These are phyloP conservation scores for Fusarium sacchari DNA, from an alignment of 2,329 filamentous ascomycete genomes.

Conservation along the genomic window DNA sequence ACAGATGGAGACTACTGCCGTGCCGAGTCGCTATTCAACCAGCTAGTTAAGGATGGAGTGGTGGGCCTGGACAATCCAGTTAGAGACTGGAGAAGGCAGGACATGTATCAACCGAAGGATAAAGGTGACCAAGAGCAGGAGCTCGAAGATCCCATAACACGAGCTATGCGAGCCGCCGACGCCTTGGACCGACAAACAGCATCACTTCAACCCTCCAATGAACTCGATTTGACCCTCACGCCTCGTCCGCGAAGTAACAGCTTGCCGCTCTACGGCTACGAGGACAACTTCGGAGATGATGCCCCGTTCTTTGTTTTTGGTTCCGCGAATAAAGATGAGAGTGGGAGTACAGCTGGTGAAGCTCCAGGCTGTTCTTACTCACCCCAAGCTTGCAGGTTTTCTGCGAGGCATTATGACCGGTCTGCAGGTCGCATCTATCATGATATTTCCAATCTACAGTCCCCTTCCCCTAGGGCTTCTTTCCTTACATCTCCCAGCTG, in stretches of 20 bases:
- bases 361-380: slow-evolving; percentile 19
- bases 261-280: slow-evolving; percentile 58
- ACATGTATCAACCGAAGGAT: slow-evolving; percentile 32
- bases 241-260: slow-evolving; percentile 60
- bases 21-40: slow-evolving; percentile 62
- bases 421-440: slow-evolving; percentile 36
- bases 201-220: slow-evolving; percentile 60
- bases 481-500: slow-evolving; percentile 46
- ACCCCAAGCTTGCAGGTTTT: slow-evolving; percentile 41
- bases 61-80: slow-evolving; percentile 48
- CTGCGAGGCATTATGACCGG: slow-evolving; percentile 46
- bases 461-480: slow-evolving; percentile 30
- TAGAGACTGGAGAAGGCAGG: slow-evolving; percentile 34
- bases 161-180: slow-evolving; percentile 69
- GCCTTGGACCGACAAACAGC: slow-evolving; percentile 66
- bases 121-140: slow-evolving; percentile 29
- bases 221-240: slow-evolving; percentile 57
- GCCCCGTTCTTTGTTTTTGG: slow-evolving; percentile 62
- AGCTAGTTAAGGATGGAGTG: slow-evolving; percentile 61
- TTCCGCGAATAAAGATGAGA: slow-evolving; percentile 42
- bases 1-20: slow-evolving; percentile 59
- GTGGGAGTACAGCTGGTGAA: slow-evolving; percentile 31
- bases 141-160: slow-evolving; percentile 60
- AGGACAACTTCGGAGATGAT: slow-evolving; percentile 55
- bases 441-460: slow-evolving; percentile 31